Percentiles rank a stretch among this genome's conserved stretches.
phyloP scores from a whole-genome alignment of 2,329 filamentous ascomycete species.

The Pyricularia grisea region DNA sequence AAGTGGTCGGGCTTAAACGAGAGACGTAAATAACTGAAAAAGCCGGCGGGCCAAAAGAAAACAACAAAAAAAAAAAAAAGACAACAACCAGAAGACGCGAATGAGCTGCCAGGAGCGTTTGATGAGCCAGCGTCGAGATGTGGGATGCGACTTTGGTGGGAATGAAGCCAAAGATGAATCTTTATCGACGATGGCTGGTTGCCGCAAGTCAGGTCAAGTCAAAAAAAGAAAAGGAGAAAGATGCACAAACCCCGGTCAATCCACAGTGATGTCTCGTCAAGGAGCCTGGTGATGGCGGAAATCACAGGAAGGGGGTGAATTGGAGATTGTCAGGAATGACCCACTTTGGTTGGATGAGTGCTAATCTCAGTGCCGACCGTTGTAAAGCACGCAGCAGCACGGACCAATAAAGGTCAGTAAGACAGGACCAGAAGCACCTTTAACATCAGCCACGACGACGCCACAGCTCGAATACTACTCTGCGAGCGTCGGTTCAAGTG shows the following conservation, averaged over 20 bases:
- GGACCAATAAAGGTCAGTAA: not conserved
- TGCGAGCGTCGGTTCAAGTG: not conserved
- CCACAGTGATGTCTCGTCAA: not conserved
- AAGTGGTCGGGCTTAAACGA: not conserved
- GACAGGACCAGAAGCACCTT: not conserved
- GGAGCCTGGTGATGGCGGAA: not conserved
- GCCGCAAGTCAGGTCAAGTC: not conserved
- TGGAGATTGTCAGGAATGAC: not conserved
- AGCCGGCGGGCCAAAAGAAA: not conserved
- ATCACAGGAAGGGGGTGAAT: not conserved
- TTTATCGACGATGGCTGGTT: not conserved
- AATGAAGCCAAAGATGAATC: not conserved
- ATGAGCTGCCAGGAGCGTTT: not conserved
- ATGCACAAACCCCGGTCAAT: not conserved
- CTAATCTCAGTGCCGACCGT: not conserved
- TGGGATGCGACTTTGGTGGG: not conserved
- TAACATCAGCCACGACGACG: not conserved
- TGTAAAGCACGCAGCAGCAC: not conserved
- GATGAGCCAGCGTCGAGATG: not conserved
- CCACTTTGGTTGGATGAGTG: not conserved
- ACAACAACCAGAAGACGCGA: not conserved
- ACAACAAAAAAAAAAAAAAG: not conserved
- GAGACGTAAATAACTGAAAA: conserved; percentile 2
- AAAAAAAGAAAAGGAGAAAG: not conserved
- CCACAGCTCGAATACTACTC: not conserved